These are phyloP conservation scores for Naumovozyma castellii DNA, from an alignment of 805 yeast species.

Conservation along the genomic window DNA sequence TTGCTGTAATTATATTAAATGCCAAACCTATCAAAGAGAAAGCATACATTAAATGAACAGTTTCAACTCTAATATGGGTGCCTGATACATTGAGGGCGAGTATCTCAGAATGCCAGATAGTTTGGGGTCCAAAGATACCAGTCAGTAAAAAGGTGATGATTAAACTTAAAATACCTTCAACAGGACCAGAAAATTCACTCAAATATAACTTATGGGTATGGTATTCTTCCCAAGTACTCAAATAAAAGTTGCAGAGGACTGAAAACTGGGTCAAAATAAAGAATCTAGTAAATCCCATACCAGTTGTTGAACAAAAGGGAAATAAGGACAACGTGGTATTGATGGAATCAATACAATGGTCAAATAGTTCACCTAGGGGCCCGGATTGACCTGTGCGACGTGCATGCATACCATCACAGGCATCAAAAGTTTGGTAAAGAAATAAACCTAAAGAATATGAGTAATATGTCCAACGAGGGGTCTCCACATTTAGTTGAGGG, in stretches of 20 bases:
- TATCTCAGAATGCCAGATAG: conserved; percentile 48
- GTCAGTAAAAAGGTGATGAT: conserved; percentile 46
- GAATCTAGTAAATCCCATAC: conserved; percentile 61
- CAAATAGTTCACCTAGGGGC: conserved; percentile 90
- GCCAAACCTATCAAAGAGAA: conserved; percentile 48
- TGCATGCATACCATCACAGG: conserved; percentile 94
- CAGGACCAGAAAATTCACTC: conserved; percentile 85
- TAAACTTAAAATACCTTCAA: conserved; percentile 77
- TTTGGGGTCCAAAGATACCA: conserved; percentile 58
- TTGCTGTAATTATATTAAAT: conserved; percentile 64
- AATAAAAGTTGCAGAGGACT: conserved; percentile 69
- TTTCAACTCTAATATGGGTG: conserved; percentile 28
- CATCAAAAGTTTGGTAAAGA: conserved; percentile 90
- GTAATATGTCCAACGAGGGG: conserved; percentile 72
- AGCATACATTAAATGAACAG: conserved; percentile 42
- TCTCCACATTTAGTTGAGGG: conserved; percentile 49
- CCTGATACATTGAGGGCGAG: conserved; percentile 15
- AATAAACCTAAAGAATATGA: conserved; percentile 77
- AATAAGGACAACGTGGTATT: conserved; percentile 77
- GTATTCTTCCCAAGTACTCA: conserved; percentile 93
- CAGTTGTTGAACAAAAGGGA: conserved; percentile 64
- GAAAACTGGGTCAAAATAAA: conserved; percentile 61
- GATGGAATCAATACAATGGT: conserved; percentile 71
- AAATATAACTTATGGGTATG: conserved; percentile 79
- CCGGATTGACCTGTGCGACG: conserved; percentile 93